Evolutionary conservation across 2,329 filamentous ascomycete genomes (phyloP), one percentile per base, ranked within the genome.

Genomic region (Fusarium clavum): DNA sequence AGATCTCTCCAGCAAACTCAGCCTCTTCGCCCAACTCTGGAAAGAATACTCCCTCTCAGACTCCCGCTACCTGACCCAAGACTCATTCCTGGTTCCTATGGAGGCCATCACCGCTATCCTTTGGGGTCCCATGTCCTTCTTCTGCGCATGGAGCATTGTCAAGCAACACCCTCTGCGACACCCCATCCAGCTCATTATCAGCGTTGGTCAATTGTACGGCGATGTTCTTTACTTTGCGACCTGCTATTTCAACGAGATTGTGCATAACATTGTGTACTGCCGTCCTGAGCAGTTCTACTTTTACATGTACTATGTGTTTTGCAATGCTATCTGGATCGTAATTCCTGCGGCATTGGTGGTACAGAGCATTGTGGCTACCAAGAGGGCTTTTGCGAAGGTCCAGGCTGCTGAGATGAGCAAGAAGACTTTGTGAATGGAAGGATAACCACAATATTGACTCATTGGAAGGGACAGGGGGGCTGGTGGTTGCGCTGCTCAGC

Each of bases 31-130:
- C 30, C 84, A 88, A 75, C 78, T 87, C 2, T 88, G 86, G 86
- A 88, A 87, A 73, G 86, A 88, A 70, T 88, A 88, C 77, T 82
- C 86, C 5, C 80, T 87, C 38, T 86, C 84, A 11, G 86, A 88
- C 75, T 87, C 85, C 5, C 83, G 86, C 67, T 88, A 88, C 74
- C 78, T 88, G 46, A 85, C 82, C 2, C 80, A 79, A 16, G 84
- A 88, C 72, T 74, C 83, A 22, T 87, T 88, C 69, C 77, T 86
- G n/a, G 79, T 87, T n/a, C 83, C 81, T 70, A 87, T 88, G 85
- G 86, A 88, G 76, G 79, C 83, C 58, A 75, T 87, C 59, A 88
- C 86, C 9, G 85, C 86, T 34, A 74, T 83, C 43, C 78, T 79
- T 72, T 88, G 86, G 85, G 86, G 86, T 3, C 86, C 86, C 2